These are phyloP conservation scores for Lodderomyces jiufengensis DNA, from an alignment of 1,139 yeast species.

Conservation along the genomic window DNA sequence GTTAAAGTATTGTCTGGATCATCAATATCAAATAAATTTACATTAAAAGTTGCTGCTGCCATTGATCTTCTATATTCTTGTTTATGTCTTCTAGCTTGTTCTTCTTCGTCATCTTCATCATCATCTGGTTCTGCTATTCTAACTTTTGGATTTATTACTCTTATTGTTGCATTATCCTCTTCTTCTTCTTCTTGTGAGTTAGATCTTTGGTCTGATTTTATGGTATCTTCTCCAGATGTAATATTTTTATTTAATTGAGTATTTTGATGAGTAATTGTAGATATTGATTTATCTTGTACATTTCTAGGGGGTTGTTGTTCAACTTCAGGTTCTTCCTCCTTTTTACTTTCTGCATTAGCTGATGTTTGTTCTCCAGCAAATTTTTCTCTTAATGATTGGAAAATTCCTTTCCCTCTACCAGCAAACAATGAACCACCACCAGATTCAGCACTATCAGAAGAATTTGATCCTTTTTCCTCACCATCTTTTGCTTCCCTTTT, in stretches of 20 bases:
- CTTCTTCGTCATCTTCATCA: constrained; percentile 16
- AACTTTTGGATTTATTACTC: constrained; percentile 2
- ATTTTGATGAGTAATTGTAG: no score
- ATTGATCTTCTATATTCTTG: constrained; percentile 48
- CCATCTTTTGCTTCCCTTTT: constrained; percentile 12
- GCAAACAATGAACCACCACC: constrained; percentile 1
- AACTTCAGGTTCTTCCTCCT: neutral
- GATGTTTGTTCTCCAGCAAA: constrained; percentile 16
- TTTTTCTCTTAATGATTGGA: constrained; percentile 34
- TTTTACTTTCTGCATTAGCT: neutral
- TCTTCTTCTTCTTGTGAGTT: constrained; percentile 12
- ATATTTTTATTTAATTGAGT: no score
- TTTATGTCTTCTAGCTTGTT: constrained; percentile 37
- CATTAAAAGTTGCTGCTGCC: constrained; percentile 59
- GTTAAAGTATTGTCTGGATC: constrained; percentile 87
- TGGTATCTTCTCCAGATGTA: constrained; percentile 5
- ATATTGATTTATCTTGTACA: neutral
- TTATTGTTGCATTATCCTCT: neutral
- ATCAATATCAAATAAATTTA: constrained; percentile 70
- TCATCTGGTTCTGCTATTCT: constrained; percentile 6
- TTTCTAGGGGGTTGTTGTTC: neutral
- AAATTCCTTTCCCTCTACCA: constrained; percentile 29
- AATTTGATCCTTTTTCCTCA: constrained; percentile 11
- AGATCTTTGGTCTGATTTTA: no score
- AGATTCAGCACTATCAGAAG: constrained; percentile 5